Conservation (phyloP, 345 rosid genomes). For the Boechera retrofracta region DNA sequence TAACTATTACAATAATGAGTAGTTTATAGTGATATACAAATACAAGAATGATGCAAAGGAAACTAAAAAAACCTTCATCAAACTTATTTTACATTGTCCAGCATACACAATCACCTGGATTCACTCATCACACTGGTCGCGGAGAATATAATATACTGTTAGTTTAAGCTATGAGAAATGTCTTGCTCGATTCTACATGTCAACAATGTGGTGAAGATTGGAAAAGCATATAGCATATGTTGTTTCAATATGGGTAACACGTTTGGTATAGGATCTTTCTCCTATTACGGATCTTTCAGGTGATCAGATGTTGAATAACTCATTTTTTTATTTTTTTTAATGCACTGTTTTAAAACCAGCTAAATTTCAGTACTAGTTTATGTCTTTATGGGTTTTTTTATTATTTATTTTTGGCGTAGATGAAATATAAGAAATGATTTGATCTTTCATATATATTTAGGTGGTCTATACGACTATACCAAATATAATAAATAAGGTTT, state of each 20-base stretch:
- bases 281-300: background rate
- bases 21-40: background rate
- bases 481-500: background rate
- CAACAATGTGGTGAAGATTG: background rate
- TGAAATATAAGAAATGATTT: too few species aligned
- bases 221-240: background rate
- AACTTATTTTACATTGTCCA: background rate
- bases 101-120: background rate
- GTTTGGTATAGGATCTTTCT: background rate
- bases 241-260: background rate
- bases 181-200: background rate
- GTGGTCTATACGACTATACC: too few species aligned
- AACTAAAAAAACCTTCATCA: background rate
- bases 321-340: too few species aligned
- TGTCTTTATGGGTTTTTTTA: too few species aligned
- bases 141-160: background rate
- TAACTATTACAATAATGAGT: background rate
- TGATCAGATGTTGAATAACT: too few species aligned
- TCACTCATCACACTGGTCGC: background rate
- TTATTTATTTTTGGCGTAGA: too few species aligned
- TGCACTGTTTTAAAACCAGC: too few species aligned
- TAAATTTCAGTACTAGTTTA: too few species aligned
- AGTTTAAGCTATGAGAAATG: background rate
- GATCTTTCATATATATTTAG: too few species aligned
- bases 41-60: background rate